Percentiles rank a stretch among this genome's conserved stretches.
Evolutionary conservation across 1,284 basidiomycete species (phyloP).

Genomic region (Sanghuangporus baumii): DNA sequence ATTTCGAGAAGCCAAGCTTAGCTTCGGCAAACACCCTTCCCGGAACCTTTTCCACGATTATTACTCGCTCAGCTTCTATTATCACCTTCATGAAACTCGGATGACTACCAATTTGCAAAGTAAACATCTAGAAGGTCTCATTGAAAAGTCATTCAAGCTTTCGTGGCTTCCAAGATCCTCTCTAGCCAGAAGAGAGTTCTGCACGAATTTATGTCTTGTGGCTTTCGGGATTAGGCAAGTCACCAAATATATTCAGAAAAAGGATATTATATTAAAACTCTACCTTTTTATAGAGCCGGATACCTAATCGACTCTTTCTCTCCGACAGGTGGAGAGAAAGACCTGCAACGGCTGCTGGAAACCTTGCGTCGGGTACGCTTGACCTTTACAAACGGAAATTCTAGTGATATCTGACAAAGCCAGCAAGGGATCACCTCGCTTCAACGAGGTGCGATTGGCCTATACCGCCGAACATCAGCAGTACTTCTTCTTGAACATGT

Average conservation of each 20-base stretch:
- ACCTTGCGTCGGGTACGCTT: conserved; percentile 27
- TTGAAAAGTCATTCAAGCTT: neutral
- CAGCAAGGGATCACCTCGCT: conserved; percentile 22
- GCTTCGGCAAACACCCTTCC: neutral
- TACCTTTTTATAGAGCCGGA: conserved; percentile 28
- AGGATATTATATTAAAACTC: neutral
- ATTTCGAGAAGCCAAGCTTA: neutral
- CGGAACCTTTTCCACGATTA: neutral
- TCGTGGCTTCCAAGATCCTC: neutral
- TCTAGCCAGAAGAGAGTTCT: conserved; percentile 2
- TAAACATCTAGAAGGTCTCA: neutral
- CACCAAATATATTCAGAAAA: neutral
- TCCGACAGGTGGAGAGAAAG: conserved; percentile 23
- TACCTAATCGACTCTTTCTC: conserved; percentile 37
- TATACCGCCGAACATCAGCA: conserved; percentile 38
- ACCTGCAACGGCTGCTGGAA: conserved; percentile 26
- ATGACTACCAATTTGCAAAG: neutral
- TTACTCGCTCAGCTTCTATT: neutral
- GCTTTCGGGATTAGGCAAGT: conserved; percentile 15
- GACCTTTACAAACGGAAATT: neutral
- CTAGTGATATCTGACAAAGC: neutral
- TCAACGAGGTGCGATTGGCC: conserved; percentile 33
- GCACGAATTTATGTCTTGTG: conserved; percentile 8
- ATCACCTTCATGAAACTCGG: neutral
- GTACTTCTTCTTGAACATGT: conserved; percentile 40